Evolutionary conservation across 495 filamentous ascomycete genomes (phyloP), one percentile per base, ranked within the genome.

Genomic region (Xylaria flabelliformis): DNA sequence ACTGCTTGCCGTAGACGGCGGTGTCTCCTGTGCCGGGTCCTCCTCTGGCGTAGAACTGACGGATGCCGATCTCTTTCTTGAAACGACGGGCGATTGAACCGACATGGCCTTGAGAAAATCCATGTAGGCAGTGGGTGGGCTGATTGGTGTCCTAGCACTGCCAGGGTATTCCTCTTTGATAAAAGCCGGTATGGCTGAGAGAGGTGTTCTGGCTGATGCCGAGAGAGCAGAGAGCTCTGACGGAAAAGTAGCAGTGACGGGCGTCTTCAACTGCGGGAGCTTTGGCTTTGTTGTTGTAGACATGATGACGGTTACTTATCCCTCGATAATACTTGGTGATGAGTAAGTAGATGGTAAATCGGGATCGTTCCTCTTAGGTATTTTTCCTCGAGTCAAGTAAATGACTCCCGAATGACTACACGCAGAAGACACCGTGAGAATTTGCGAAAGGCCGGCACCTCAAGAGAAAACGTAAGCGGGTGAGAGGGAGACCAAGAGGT

Each of bases 111-210:
- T 93, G 67, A 98, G 89, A 78, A 98, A 98, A 74, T 98, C 93
- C 53, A 93, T 92, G 78, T 98, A 98, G 67, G 95, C 94, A 5
- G 87, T 84, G 3, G 95, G 95, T 36, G 95, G 95, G n/a, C 92
- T 96, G 82, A 98, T 97, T 61, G 95, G 95, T 3, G 94, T 97
- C 76, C 90, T 90, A 44, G 84, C 79, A 36, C 83, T 75, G 32
- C 59, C 73, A 32, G 76, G 74, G 68, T 73, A 79, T 69, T 79
- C 77, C 67, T 79, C 77, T 69, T 85, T 85, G 66, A 82, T 81
- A 39, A 83, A 77, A 61, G 80, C 80, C 34, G 81, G 77, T 74
- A 86, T 84, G 53, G 84, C 84, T 19, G 88, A 85, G 63, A 88
- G 82, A 32, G 88, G 88, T 53, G 84, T 88, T 55, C 77, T 80